Base-by-base conservation (phyloP, 192 early-diverging fungal species). In the Paraglomus brasilianum region DNA sequence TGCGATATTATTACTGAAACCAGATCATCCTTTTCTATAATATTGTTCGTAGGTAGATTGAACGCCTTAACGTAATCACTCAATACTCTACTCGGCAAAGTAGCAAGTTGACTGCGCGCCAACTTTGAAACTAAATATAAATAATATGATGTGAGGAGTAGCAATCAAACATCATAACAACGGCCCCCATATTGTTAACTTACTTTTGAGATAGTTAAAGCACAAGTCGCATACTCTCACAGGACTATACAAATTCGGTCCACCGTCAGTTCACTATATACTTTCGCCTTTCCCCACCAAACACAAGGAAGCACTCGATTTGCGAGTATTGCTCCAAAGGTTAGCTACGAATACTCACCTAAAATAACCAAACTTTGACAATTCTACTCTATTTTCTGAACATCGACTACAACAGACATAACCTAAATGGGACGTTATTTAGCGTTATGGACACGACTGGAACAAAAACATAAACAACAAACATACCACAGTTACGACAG, bases 401-500 rank as follows among this genome's bases (percentile, higher is more conserved):
- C 77, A 79, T 21, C 67, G 72, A 17, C 70, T 66, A 39, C 77
- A 79, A 21, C 68, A 69, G 5, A 73, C 45, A 46, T 70, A 53
- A 17, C 77, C 77, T 79, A 71, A 49, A 49, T 41, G 36, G n/a
- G 5, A 51, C 22, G 38, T 19, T 10, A 19, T 13, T 38, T 43
- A 39, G 21, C 22, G 1, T 0, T 3, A 13, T 24, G 8, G 41
- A 8, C 5, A 63, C 7, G 3, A 11, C 21, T 67, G 50, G 17
- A 48, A 43, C 19, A 30, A 48, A 38, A 8, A 6, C 8, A 45
- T 39, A 5, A 39, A 30, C 48, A 51, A 5, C 21, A n/a, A 42
- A 61, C 39, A 52, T 75, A 79, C 77, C 77, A 52, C 77, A 79
- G 55, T 79, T 79, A 22, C 70, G 36, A 36, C 77, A 79, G 39